Conservation (phyloP, 768 basidiomycete species). For the Panaeolus papilionaceus region DNA sequence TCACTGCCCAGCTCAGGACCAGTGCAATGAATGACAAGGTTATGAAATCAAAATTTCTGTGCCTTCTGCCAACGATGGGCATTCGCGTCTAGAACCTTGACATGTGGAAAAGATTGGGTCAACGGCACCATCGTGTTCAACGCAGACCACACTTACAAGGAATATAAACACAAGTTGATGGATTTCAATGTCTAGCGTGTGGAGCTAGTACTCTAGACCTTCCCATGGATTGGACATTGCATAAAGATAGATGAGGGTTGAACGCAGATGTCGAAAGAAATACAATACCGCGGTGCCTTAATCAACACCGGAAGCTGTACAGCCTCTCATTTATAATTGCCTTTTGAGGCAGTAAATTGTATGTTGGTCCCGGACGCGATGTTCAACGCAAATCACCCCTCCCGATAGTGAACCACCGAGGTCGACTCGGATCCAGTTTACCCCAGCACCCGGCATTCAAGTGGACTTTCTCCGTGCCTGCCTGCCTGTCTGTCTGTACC, state of each 20-base stretch:
- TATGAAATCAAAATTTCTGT: neutral
- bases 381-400: neutral
- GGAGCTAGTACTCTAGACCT: neutral
- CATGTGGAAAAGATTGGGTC: neutral
- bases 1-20: neutral
- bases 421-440: constrained; percentile 3
- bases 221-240: neutral
- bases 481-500: neutral
- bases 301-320: constrained; percentile 8
- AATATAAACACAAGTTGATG: neutral
- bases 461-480: neutral
- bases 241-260: neutral
- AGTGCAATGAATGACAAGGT: neutral
- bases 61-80: neutral
- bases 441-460: neutral
- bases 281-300: neutral
- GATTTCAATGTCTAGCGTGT: neutral
- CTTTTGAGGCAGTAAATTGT: neutral
- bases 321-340: constrained; percentile 1
- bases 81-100: neutral
- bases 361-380: neutral
- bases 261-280: neutral
- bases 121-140: neutral
- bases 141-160: neutral
- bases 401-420: neutral